Evolutionary conservation across 352 stramenopile species (phyloP).

Genomic region (Globisporangium cylindrosporum): DNA sequence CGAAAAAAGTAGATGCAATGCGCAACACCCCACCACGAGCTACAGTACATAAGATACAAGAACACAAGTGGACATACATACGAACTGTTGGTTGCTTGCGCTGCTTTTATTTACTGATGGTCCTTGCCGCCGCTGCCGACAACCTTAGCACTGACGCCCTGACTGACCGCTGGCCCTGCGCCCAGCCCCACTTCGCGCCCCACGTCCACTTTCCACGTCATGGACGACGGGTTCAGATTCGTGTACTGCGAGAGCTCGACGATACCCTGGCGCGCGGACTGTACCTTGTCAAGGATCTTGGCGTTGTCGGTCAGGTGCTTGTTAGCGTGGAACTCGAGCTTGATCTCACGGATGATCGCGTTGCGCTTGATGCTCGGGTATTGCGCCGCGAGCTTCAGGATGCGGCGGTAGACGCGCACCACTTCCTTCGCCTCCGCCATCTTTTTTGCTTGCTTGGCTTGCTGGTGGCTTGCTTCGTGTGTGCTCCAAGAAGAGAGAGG

Average conservation of each 20-base stretch:
- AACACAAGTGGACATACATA: not conserved
- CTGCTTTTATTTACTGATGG: constrained; percentile 1
- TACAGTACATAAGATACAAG: not conserved
- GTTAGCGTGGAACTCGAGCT: constrained; percentile 80
- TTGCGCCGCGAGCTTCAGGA: constrained; percentile 79
- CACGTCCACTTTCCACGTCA: constrained; percentile 74
- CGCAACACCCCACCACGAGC: not conserved
- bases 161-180: constrained; percentile 11
- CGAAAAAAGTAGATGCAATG: constrained; percentile 7
- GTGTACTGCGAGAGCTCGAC: constrained; percentile 79
- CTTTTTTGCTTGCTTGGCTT: not conserved
- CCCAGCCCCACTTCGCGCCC: constrained; percentile 42
- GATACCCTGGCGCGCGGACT: constrained; percentile 63
- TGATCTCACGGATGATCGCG: constrained; percentile 80
- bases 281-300: constrained; percentile 66
- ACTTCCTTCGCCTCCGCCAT: constrained; percentile 57
- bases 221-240: constrained; percentile 48
- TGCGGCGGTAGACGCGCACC: constrained; percentile 72
- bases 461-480: constrained; percentile 14
- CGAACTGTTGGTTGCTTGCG: not conserved
- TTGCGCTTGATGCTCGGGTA: constrained; percentile 87
- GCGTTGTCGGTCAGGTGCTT: constrained; percentile 57
- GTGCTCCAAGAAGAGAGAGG: not conserved
- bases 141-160: constrained; percentile 40
- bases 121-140: constrained; percentile 28